A percentile compares a stretch with the other conserved stretches of the same genome.
Conservation (phyloP, 805 yeast genomes). For the Nematodospora valgi region DNA sequence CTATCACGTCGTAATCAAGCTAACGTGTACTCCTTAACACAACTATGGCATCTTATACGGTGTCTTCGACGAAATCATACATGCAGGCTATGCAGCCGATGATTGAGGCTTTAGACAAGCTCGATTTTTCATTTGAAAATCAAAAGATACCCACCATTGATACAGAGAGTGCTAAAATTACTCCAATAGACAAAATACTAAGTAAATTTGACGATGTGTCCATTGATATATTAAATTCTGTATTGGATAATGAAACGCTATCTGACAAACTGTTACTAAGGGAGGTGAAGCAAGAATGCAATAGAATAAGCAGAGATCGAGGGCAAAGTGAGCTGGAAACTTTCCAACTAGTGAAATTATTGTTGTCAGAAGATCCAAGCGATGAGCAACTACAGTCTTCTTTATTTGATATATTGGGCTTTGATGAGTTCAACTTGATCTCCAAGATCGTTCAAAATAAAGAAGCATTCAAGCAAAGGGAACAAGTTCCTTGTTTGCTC, state of each 20-base stretch:
- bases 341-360: conserved; percentile 22
- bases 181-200: conserved; percentile 30
- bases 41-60: conserved; percentile 45
- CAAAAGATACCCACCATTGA: conserved; percentile 37
- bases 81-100: conserved; percentile 76
- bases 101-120: conserved; percentile 44
- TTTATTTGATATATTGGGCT: conserved; percentile 79
- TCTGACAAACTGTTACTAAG: conserved; percentile 10
- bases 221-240: conserved; percentile 18
- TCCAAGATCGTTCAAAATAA: conserved; percentile 55
- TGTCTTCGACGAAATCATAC: conserved; percentile 66
- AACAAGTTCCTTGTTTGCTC: conserved; percentile 26
- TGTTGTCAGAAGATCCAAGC: conserved; percentile 32
- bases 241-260: conserved; percentile 13
- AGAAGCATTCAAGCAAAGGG: conserved; percentile 17
- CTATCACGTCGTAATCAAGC: no score
- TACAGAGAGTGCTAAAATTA: conserved; percentile 24
- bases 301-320: conserved; percentile 29
- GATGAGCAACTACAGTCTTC: conserved; percentile 67
- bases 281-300: conserved; percentile 28
- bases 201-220: conserved; percentile 39
- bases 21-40: no score
- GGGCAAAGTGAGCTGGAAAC: conserved; percentile 30
- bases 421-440: conserved; percentile 79
- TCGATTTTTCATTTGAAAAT: conserved; percentile 14